Percentiles rank a stretch among this genome's conserved stretches.
Conservation (phyloP, 2,329 filamentous ascomycete genomes). For the Beauveria varroae region DNA sequence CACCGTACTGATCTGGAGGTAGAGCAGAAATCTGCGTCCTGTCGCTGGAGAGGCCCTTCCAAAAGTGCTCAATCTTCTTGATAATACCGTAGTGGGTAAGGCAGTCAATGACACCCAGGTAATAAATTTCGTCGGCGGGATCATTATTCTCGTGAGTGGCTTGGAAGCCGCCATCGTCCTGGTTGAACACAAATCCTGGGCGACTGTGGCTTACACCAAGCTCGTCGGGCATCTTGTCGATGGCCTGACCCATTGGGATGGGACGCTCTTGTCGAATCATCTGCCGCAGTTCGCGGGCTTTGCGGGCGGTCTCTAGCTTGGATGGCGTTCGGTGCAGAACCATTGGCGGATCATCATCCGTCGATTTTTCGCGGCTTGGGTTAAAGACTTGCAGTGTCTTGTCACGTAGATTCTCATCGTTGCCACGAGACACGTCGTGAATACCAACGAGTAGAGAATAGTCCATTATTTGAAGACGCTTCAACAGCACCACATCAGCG, state of each 20-base stretch:
- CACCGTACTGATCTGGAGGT: slow-evolving; percentile 82
- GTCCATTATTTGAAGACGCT: slow-evolving; percentile 94
- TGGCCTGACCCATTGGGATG: slow-evolving; percentile 79
- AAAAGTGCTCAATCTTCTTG: slow-evolving; percentile 94
- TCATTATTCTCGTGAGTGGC: slow-evolving; percentile 86
- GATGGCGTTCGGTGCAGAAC: slow-evolving; percentile 83
- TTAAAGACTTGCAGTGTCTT: slow-evolving; percentile 94
- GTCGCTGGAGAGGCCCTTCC: slow-evolving; percentile 84
- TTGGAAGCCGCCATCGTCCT: slow-evolving; percentile 85
- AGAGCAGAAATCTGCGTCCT: slow-evolving; percentile 87
- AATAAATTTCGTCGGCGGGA: slow-evolving; percentile 89
- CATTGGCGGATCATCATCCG: slow-evolving; percentile 53
- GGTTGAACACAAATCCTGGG: slow-evolving; percentile 74
- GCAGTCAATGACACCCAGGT: slow-evolving; percentile 96
- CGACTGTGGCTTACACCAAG: slow-evolving; percentile 67
- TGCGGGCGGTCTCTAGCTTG: slow-evolving; percentile 83
- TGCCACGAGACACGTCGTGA: slow-evolving; percentile 82
- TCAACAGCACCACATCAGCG: slow-evolving; percentile 76
- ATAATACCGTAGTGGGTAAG: slow-evolving; percentile 91
- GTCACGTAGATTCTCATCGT: slow-evolving; percentile 84
- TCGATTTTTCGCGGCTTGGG: slow-evolving; percentile 61
- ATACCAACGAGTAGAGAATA: slow-evolving; percentile 94
- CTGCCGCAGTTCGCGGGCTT: slow-evolving; percentile 82
- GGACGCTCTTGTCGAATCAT: slow-evolving; percentile 91
- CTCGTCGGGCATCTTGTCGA: slow-evolving; percentile 84